phyloP scores from a whole-genome alignment of 257 asterid genomes.

The Solanum commersonii region DNA sequence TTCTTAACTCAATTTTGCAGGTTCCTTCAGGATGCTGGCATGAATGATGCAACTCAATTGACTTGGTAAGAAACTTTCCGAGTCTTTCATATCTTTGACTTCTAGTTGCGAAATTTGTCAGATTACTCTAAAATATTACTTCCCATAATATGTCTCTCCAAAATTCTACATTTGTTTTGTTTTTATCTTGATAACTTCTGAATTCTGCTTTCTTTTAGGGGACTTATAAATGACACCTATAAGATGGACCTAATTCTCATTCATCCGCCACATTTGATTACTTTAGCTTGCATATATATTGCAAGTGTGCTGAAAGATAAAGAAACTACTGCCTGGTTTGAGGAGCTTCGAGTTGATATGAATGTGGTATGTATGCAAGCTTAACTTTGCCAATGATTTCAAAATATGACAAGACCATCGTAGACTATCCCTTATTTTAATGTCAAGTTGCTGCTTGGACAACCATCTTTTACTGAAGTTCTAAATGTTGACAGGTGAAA shows the following conservation, averaged over 20 bases:
- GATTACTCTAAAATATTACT: background rate
- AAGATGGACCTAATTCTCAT: slow-evolving; percentile 89
- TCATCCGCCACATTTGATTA: slow-evolving; percentile 86
- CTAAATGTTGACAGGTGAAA: slow-evolving; percentile 51
- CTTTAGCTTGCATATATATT: slow-evolving; percentile 80
- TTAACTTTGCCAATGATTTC: background rate
- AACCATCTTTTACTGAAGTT: background rate
- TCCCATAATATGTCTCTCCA: background rate
- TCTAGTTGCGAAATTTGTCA: background rate
- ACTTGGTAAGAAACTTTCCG: slow-evolving; percentile 49
- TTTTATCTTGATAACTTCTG: background rate
- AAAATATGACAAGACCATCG: background rate
- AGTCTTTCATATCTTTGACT: background rate
- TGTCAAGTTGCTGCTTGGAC: background rate
- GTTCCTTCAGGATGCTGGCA: slow-evolving; percentile 90
- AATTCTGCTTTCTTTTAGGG: slow-evolving; percentile 38
- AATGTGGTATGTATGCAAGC: slow-evolving; percentile 47
- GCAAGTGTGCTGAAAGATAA: slow-evolving; percentile 83
- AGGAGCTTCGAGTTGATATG: slow-evolving; percentile 98
- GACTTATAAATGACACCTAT: slow-evolving; percentile 82
- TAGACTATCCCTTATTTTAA: background rate
- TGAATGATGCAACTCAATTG: slow-evolving; percentile 71
- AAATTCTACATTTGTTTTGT: background rate
- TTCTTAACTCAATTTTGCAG: slow-evolving; percentile 22
- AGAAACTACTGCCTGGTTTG: slow-evolving; percentile 95